Conservation (phyloP, 371 early-diverging fungal species). For the Nematocida sp. region DNA sequence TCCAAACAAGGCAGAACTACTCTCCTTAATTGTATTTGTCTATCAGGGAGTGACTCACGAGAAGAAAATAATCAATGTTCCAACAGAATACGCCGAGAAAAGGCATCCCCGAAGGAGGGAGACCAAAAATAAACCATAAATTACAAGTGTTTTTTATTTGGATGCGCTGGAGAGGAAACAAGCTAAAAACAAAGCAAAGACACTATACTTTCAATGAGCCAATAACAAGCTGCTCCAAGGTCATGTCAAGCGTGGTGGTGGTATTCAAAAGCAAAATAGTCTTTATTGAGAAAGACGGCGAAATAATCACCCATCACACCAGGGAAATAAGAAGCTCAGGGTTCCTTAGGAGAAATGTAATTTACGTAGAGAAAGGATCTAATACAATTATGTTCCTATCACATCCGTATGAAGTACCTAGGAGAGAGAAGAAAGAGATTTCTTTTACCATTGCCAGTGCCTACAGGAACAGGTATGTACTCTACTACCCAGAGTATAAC, state of each 20-base stretch:
- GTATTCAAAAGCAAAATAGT: slow-evolving; percentile 17
- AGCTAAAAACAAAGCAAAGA: not conserved
- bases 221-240: not conserved
- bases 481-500: not conserved
- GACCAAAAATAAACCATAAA: not conserved
- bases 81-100: not conserved
- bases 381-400: not conserved
- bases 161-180: slow-evolving; percentile 38
- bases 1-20: not conserved
- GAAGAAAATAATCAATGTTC: slow-evolving; percentile 21
- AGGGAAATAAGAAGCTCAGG: not conserved
- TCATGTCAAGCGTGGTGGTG: not conserved
- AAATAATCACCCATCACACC: slow-evolving; percentile 22
- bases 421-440: not conserved
- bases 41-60: slow-evolving; percentile 16
- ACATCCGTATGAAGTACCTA: slow-evolving; percentile 20
- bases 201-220: not conserved
- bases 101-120: not conserved
- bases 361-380: slow-evolving; percentile 9
- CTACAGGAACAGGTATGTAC: not conserved
- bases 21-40: slow-evolving; percentile 18
- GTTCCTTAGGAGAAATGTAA: slow-evolving; percentile 1
- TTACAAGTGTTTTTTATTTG: slow-evolving; percentile 21
- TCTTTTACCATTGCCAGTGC: not conserved
- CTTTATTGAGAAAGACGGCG: slow-evolving; percentile 40